These are phyloP conservation scores for Neurospora sp. DNA, from an alignment of 2,329 filamentous ascomycete species.

Conservation along the genomic window DNA sequence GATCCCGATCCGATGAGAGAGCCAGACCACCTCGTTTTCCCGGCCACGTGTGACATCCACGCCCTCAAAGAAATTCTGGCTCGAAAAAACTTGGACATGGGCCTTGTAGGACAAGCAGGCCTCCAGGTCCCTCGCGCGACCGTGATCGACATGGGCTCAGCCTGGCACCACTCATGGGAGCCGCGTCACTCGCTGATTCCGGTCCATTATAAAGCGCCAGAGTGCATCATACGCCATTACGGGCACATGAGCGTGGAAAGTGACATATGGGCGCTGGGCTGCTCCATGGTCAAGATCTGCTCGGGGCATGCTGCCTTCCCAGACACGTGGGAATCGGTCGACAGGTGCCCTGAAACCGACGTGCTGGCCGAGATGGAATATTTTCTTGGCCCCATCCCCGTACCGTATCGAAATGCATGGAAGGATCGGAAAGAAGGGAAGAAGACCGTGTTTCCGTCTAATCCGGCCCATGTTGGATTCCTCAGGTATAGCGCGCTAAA, in stretches of 20 bases:
- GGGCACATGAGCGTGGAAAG: background rate
- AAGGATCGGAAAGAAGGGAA: background rate
- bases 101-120: background rate
- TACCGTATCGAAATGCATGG: background rate
- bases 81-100: background rate
- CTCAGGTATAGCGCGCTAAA: background rate
- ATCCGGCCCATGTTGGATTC: background rate
- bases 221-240: background rate
- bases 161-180: background rate
- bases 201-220: background rate
- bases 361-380: background rate
- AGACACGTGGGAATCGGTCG: background rate
- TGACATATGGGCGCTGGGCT: slow-evolving; percentile 6
- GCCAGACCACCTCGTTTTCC: background rate
- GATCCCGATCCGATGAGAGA: background rate
- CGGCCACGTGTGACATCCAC: background rate
- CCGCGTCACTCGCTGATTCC: background rate
- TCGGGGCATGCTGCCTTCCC: background rate
- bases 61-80: background rate
- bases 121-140: background rate
- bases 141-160: background rate
- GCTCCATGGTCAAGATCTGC: background rate
- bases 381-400: slow-evolving; percentile 3
- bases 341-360: background rate
- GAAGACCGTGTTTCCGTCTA: background rate